phyloP scores from a whole-genome alignment of 345 rosid genomes.

The Isatis tinctoria region DNA sequence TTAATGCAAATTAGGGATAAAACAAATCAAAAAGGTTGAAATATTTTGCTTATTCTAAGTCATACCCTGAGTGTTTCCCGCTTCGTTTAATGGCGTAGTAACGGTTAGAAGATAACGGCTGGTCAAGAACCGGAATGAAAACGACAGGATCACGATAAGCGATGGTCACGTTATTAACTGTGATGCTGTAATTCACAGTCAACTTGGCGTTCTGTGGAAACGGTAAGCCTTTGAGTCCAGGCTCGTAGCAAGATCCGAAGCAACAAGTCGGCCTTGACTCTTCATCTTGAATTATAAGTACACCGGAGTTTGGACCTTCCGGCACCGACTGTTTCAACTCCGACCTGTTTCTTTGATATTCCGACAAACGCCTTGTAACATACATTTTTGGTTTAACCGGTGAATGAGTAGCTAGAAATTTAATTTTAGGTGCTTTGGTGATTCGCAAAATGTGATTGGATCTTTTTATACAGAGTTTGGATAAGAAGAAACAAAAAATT shows the following conservation, averaged over 20 bases:
- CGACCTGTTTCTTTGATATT: constrained; percentile 34
- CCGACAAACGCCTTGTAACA: constrained; percentile 36
- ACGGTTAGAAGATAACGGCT: constrained; percentile 41
- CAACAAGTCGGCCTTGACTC: constrained; percentile 47
- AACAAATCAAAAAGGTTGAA: neutral
- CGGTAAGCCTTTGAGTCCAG: constrained; percentile 17
- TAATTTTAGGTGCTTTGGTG: neutral
- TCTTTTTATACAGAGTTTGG: neutral
- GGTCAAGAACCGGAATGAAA: constrained; percentile 48
- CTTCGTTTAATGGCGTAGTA: constrained; percentile 26
- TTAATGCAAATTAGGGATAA: neutral
- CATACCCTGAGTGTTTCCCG: constrained; percentile 26
- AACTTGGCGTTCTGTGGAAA: constrained; percentile 21
- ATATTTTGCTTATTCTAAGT: neutral
- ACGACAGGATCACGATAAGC: constrained; percentile 18
- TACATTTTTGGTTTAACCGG: constrained; percentile 17
- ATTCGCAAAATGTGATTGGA: neutral
- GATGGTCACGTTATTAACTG: neutral
- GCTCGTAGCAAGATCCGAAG: constrained; percentile 35
- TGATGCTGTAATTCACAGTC: neutral
- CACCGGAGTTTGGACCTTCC: constrained; percentile 52
- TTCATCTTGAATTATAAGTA: constrained; percentile 51
- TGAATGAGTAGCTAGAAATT: neutral
- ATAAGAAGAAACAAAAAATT: neutral
- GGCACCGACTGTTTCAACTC: constrained; percentile 29